phyloP scores from a whole-genome alignment of 331 rosid species.

The Malus hybrid region DNA sequence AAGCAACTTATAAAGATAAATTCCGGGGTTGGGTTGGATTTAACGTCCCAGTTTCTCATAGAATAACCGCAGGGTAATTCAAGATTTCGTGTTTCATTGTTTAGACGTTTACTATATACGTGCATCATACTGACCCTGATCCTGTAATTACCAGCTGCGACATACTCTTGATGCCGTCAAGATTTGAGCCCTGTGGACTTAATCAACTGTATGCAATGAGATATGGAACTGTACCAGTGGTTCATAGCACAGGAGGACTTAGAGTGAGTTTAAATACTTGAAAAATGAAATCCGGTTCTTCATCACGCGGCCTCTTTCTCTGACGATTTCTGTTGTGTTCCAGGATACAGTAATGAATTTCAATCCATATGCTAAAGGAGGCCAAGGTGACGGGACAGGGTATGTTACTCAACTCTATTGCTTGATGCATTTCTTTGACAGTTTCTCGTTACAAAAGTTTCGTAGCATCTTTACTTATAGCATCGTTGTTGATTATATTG shows the following conservation, averaged over 20 bases:
- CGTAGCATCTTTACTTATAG: constrained; percentile 1
- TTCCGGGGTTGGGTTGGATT: constrained; percentile 97
- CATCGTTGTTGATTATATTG: constrained; percentile 17
- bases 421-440: background rate
- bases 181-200: constrained; percentile 86
- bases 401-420: constrained; percentile 14
- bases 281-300: background rate
- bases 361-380: constrained; percentile 55
- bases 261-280: constrained; percentile 49
- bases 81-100: background rate
- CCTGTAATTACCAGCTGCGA: constrained; percentile 58
- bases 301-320: background rate
- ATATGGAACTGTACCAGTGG: constrained; percentile 90
- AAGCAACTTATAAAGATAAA: constrained; percentile 49
- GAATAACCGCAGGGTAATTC: constrained; percentile 76
- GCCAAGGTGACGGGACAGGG: constrained; percentile 73
- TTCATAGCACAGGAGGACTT: constrained; percentile 85
- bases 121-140: constrained; percentile 15
- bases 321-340: constrained; percentile 18
- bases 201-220: constrained; percentile 89
- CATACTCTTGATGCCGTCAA: constrained; percentile 82
- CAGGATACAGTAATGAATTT: constrained; percentile 71
- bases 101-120: background rate
- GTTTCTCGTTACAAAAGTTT: background rate
- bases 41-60: constrained; percentile 77